These are phyloP conservation scores for Xylaria sp. DNA, from an alignment of 2,329 filamentous ascomycete genomes.

Conservation along the genomic window DNA sequence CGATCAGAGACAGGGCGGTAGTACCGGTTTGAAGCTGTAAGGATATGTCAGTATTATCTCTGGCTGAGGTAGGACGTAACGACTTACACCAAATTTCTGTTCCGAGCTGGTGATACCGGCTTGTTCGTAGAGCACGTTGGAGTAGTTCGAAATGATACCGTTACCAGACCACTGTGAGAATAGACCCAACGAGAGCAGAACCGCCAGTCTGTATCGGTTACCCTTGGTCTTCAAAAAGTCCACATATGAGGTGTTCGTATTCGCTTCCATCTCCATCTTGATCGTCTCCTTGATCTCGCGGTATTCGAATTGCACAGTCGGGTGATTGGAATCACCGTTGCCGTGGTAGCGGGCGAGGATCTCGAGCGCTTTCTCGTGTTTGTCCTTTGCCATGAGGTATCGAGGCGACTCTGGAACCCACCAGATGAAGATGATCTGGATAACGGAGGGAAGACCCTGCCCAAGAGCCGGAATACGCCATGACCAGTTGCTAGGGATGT, in stretches of 20 bases:
- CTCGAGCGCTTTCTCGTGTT: conserved; percentile 63
- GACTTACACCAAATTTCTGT: conserved; percentile 56
- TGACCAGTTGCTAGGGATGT: conserved; percentile 60
- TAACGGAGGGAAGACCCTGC: conserved; percentile 58
- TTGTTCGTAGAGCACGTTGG: conserved; percentile 62
- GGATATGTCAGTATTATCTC: conserved; percentile 43
- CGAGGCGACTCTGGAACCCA: conserved; percentile 50
- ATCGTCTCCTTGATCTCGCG: conserved; percentile 69
- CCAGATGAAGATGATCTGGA: conserved; percentile 63
- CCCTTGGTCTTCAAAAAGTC: conserved; percentile 66
- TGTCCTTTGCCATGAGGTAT: conserved; percentile 62
- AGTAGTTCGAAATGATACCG: conserved; percentile 68
- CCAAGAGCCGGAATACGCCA: conserved; percentile 61
- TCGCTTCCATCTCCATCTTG: conserved; percentile 60
- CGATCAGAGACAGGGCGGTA: conserved; percentile 62
- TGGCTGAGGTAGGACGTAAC: background rate
- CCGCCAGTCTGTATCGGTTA: conserved; percentile 64
- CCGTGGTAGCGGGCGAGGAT: conserved; percentile 68
- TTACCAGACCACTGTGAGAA: conserved; percentile 71
- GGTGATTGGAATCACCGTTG: conserved; percentile 61
- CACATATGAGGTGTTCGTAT: conserved; percentile 60
- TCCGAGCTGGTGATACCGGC: conserved; percentile 61
- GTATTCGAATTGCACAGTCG: conserved; percentile 68
- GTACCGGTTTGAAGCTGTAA: conserved; percentile 58
- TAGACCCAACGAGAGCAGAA: conserved; percentile 65